Conservation (phyloP, 1,139 yeast genomes). For the Debaryomyces subglobosus region DNA sequence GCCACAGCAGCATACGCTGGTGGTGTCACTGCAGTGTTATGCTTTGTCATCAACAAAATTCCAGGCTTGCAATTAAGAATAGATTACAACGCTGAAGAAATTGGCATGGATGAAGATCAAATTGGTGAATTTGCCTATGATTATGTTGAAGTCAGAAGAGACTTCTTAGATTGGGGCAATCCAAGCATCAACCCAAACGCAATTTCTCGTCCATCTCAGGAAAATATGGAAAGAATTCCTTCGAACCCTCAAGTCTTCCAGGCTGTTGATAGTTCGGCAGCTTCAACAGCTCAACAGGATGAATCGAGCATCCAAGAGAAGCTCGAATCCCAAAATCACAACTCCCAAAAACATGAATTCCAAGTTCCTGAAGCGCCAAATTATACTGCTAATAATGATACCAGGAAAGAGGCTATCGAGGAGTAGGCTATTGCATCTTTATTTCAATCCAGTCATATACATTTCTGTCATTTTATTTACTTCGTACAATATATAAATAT, state of each 20-base stretch:
- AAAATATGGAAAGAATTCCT: neutral
- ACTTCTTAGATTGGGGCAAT: constrained; percentile 71
- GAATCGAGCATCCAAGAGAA: constrained; percentile 4
- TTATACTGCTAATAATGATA: neutral
- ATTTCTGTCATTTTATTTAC: constrained; percentile 1
- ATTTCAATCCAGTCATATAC: neutral
- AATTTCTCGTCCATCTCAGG: neutral
- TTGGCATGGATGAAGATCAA: constrained; percentile 95
- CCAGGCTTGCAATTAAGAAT: constrained; percentile 86
- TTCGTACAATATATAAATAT: constrained; percentile 1
- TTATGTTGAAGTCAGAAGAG: constrained; percentile 94
- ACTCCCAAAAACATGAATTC: neutral
- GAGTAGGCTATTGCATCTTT: constrained; percentile 1
- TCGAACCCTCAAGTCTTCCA: constrained; percentile 2
- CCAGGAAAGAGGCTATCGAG: neutral
- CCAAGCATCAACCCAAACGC: constrained; percentile 4
- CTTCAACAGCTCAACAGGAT: constrained; percentile 1
- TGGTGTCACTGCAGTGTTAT: constrained; percentile 76
- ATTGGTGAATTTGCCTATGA: constrained; percentile 98
- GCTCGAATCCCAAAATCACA: neutral
- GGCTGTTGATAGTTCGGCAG: constrained; percentile 6
- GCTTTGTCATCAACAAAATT: constrained; percentile 71
- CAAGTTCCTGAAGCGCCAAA: neutral
- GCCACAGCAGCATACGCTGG: constrained; percentile 79
- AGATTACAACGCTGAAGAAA: constrained; percentile 80